These are phyloP conservation scores for Trichoderma sp. DNA, from an alignment of 2,329 filamentous ascomycete genomes.

Conservation along the genomic window DNA sequence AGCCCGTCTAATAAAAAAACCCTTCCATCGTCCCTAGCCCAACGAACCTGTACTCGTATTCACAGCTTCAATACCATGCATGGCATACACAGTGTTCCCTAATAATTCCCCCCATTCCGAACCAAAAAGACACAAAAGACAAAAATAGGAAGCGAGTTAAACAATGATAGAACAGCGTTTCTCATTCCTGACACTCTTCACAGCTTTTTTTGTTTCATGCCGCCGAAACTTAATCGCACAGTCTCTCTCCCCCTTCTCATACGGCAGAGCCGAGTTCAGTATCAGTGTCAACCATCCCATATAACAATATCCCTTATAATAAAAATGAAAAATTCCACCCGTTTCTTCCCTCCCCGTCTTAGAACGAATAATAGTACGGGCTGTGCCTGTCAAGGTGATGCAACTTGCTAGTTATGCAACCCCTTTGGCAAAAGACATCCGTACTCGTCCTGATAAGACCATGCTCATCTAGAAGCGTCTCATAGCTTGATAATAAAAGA, in stretches of 20 bases:
- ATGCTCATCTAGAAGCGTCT: background rate
- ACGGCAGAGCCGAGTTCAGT: background rate
- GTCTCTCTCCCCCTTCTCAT: background rate
- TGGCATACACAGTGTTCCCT: background rate
- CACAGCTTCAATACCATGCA: background rate
- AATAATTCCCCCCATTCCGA: background rate
- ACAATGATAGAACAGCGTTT: background rate
- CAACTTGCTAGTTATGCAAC: background rate
- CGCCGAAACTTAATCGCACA: background rate
- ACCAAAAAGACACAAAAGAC: background rate
- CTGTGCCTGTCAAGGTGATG: background rate
- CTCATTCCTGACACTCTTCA: background rate
- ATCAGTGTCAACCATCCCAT: background rate
- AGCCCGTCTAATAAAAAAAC: conserved; percentile 3
- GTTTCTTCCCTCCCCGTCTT: background rate
- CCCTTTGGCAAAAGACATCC: background rate
- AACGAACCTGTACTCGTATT: background rate
- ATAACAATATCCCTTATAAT: background rate
- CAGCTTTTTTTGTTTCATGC: background rate
- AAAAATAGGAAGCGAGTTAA: background rate
- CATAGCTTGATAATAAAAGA: background rate
- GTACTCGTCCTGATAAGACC: background rate
- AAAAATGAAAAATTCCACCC: background rate
- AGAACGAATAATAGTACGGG: background rate
- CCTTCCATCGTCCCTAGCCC: background rate